Base-by-base conservation (phyloP, 179 eudicot species). In the Spergularia azorica region DNA sequence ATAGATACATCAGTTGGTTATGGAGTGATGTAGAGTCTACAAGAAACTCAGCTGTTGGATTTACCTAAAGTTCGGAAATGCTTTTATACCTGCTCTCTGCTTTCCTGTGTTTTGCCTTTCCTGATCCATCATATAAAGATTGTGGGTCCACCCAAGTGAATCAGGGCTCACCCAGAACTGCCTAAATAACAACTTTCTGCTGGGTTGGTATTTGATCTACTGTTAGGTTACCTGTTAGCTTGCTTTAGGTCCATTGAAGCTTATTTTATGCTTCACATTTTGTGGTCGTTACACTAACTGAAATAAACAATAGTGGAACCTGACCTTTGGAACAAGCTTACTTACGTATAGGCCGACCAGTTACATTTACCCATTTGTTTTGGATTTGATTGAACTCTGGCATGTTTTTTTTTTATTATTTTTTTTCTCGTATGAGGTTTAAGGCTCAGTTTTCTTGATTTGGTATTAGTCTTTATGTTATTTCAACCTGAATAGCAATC, bases 221-320 rank as follows among this genome's bases (percentile, higher is more conserved):
- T n/a, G 67, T 80, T 84, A 80, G 86, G 86, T 84, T 63, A 80
- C 61, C 84, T 71, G 84, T 80, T 67, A 74, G 78, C 68, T 84
- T 74, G 68, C 54, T 70, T 43, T 18, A 70, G 51, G 77, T 63
- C 83, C 73, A 70, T 58, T 74, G 39, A 18, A 11, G 15, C 17
- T 8, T 71, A 15, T 48, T 17, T 57, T 80, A 21, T 76, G 39
- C 48, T 63, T 70, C n/a, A 38, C 75, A 63, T 68, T 78, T 57
- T 64, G 32, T 67, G 75, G 39, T 48, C 16, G 71, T 71, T 68
- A 51, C 36, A 76, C 14, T 52, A 50, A 41, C 58, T 12, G 36
- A 59, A 59, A 36, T 51, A 18, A 52, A 46, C 15, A 21, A 55
- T 16, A 65, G 50, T 14, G 57, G 69, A 26, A 26, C 32, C 73